A percentile compares a stretch with the other conserved stretches of the same genome.
phyloP scores from a whole-genome alignment of 495 filamentous ascomycete genomes.

The Hypomontagnella monticulosa region DNA sequence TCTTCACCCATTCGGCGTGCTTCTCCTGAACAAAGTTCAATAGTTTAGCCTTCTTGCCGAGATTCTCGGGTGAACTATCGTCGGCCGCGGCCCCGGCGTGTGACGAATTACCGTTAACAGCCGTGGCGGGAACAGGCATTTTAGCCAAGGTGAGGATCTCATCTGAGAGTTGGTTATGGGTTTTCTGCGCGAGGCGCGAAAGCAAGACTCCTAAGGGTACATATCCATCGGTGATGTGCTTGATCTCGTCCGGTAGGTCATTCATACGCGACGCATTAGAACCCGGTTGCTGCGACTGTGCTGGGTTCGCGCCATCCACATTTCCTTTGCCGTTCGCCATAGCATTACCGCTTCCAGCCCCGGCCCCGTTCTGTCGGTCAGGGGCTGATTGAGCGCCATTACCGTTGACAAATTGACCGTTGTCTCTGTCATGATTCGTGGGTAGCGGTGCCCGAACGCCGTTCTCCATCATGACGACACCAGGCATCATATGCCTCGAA shows the following conservation, averaged over 20 bases:
- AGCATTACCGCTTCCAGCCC: constrained; percentile 17
- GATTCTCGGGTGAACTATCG: constrained; percentile 70
- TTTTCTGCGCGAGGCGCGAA: constrained; percentile 80
- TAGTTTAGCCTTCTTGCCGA: constrained; percentile 80
- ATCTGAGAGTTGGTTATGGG: constrained; percentile 77
- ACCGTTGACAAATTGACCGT: constrained; percentile 53
- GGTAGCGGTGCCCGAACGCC: constrained; percentile 55
- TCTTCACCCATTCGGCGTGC: constrained; percentile 80
- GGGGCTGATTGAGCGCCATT: constrained; percentile 26
- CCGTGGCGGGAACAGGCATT: constrained; percentile 61
- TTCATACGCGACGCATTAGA: constrained; percentile 50
- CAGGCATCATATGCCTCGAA: constrained; percentile 50
- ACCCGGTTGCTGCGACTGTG: constrained; percentile 14
- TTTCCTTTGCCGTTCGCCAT: constrained; percentile 43
- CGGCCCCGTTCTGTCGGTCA: constrained; percentile 34
- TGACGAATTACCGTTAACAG: constrained; percentile 61
- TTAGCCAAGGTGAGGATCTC: constrained; percentile 75
- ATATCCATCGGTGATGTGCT: constrained; percentile 80
- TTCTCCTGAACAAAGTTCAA: constrained; percentile 72
- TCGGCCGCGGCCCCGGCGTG: constrained; percentile 47
- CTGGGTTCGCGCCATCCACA: constrained; percentile 31
- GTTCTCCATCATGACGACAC: constrained; percentile 63
- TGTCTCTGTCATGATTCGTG: constrained; percentile 62
- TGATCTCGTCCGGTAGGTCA: constrained; percentile 75
- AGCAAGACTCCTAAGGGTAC: constrained; percentile 75